These are phyloP conservation scores for Ziziphus jujuba DNA, from an alignment of 306 rosid genomes.

Conservation along the genomic window DNA sequence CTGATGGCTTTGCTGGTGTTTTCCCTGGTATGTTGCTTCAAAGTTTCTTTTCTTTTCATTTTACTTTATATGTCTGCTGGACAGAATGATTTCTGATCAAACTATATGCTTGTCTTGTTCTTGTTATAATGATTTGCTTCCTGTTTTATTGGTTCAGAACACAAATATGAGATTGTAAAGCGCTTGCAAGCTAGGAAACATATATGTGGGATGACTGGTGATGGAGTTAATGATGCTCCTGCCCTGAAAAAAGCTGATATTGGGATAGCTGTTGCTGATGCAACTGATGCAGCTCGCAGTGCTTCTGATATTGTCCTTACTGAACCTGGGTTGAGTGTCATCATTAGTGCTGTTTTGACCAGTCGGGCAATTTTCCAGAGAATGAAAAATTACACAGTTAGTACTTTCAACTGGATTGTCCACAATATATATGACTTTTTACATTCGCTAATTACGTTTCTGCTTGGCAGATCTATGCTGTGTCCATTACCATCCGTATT, in stretches of 20 bases:
- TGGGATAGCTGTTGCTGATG: conserved; percentile 99
- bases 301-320: conserved; percentile 98
- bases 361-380: conserved; percentile 98
- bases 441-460: background rate
- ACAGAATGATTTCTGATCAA: conserved; percentile 6
- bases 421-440: background rate
- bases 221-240: conserved; percentile 98
- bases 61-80: conserved; percentile 1
- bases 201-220: conserved; percentile 99
- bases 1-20: conserved; percentile 98
- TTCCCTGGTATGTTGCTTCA: conserved; percentile 70
- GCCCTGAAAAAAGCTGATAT: conserved; percentile 99
- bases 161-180: conserved; percentile 96
- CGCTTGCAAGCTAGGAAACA: conserved; percentile 99
- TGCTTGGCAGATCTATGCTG: conserved; percentile 88
- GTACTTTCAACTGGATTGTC: conserved; percentile 15
- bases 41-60: background rate
- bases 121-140: conserved; percentile 23
- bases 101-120: conserved; percentile 9
- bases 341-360: conserved; percentile 96
- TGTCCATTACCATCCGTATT: conserved; percentile 95
- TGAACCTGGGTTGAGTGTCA: conserved; percentile 96
- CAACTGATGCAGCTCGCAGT: conserved; percentile 99
- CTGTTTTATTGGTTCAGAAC: conserved; percentile 57
- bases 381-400: conserved; percentile 97